Conservation (phyloP, 1,139 yeast species). For the Blastobotrys proliferans region DNA sequence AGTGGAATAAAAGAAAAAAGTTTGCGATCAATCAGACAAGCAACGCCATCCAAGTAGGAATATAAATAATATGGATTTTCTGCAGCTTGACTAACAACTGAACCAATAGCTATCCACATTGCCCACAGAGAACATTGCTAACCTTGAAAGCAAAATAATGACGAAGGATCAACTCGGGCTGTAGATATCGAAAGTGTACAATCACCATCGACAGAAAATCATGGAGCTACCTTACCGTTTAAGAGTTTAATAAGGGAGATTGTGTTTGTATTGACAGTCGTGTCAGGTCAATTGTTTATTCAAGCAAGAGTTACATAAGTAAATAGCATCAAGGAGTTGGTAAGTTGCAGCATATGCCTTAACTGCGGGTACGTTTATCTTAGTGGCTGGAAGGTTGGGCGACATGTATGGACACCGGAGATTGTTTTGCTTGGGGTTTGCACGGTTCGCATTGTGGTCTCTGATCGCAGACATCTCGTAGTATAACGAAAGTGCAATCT, state of each 20-base stretch:
- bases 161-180: too few relatives aligned
- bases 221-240: too few relatives aligned
- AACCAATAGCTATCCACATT: too few relatives aligned
- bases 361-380: conserved; percentile 61
- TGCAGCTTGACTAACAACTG: too few relatives aligned
- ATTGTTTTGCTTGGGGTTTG: conserved; percentile 46
- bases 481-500: conserved; percentile 41
- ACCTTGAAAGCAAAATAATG: too few relatives aligned
- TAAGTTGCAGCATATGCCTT: conserved; percentile 55
- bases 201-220: too few relatives aligned
- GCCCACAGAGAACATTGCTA: too few relatives aligned
- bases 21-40: too few relatives aligned
- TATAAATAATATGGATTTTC: too few relatives aligned
- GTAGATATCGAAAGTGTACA: too few relatives aligned
- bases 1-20: too few relatives aligned
- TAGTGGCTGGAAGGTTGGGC: conserved; percentile 60
- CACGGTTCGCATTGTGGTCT: conserved; percentile 48
- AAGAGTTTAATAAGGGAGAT: conserved; percentile 20
- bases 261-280: conserved; percentile 33
- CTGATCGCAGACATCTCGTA: conserved; percentile 48
- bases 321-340: conserved; percentile 53
- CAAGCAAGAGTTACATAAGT: conserved; percentile 50
- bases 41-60: too few relatives aligned
- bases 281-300: conserved; percentile 46
- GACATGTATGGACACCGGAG: conserved; percentile 57